These are phyloP conservation scores for Psilocybe cyanescens DNA, from an alignment of 768 basidiomycete genomes.

Conservation along the genomic window DNA sequence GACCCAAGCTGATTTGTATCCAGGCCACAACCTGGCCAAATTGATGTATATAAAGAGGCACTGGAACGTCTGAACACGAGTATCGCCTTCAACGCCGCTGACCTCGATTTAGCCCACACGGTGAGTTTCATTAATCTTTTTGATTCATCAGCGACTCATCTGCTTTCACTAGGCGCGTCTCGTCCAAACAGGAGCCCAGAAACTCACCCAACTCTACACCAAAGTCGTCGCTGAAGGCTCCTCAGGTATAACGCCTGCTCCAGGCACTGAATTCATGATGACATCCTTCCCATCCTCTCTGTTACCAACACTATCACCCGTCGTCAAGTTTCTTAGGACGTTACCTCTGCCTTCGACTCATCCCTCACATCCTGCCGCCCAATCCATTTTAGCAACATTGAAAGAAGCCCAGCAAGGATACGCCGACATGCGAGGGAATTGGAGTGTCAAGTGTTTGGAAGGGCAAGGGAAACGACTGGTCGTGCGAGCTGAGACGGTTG, in stretches of 20 bases:
- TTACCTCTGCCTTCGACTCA: constrained; percentile 80
- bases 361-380: constrained; percentile 80
- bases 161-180: constrained; percentile 55
- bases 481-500: constrained; percentile 71
- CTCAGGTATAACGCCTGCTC: constrained; percentile 69
- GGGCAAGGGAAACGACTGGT: constrained; percentile 68
- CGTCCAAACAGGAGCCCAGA: constrained; percentile 83
- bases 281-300: constrained; percentile 59
- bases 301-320: constrained; percentile 56
- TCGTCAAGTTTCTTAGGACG: constrained; percentile 71
- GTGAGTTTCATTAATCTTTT: constrained; percentile 31
- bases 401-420: constrained; percentile 82
- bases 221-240: constrained; percentile 88
- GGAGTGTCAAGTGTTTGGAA: constrained; percentile 78
- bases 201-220: constrained; percentile 81
- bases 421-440: constrained; percentile 84
- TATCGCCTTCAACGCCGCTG: constrained; percentile 75
- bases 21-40: constrained; percentile 74
- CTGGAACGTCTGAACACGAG: constrained; percentile 78
- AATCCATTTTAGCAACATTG: constrained; percentile 62
- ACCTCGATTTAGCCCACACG: constrained; percentile 56
- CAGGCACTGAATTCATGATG: constrained; percentile 58
- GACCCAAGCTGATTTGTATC: background rate
- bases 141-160: background rate
- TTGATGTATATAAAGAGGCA: constrained; percentile 69